Percentiles rank a stretch among this genome's conserved stretches.
phyloP scores from a whole-genome alignment of 2,329 filamentous ascomycete genomes.

The Fusarium mexicanum region DNA sequence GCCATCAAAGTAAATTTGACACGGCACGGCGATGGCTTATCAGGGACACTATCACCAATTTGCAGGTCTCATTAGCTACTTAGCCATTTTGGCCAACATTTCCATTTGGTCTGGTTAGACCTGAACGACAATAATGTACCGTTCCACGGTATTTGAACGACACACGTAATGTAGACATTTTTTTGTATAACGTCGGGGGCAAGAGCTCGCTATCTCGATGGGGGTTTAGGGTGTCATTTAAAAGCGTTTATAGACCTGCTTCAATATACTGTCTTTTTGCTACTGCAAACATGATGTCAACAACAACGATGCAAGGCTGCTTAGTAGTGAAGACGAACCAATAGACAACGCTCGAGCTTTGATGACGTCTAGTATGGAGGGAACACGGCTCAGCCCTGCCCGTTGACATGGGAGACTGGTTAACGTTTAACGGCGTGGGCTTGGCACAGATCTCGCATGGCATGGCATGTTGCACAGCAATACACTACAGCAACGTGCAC shows the following conservation, averaged over 20 bases:
- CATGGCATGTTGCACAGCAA: constrained; percentile 10
- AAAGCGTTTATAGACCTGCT: constrained; percentile 37
- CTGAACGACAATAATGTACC: constrained; percentile 16
- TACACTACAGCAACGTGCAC: not conserved
- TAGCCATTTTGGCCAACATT: not conserved
- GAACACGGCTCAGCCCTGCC: constrained; percentile 5
- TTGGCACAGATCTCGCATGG: constrained; percentile 10
- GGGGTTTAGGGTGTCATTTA: constrained; percentile 28
- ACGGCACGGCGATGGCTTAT: not conserved
- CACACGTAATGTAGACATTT: constrained; percentile 35
- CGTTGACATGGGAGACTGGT: not conserved
- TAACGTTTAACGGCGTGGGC: constrained; percentile 10
- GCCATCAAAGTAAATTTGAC: constrained; percentile 23
- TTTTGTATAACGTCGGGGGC: constrained; percentile 26
- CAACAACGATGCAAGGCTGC: not conserved
- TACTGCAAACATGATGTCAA: not conserved
- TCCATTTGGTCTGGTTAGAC: not conserved
- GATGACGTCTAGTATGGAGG: constrained; percentile 10
- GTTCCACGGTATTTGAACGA: constrained; percentile 19
- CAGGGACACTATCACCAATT: not conserved
- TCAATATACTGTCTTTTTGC: constrained; percentile 14
- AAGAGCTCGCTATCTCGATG: constrained; percentile 19
- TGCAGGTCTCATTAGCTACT: not conserved
- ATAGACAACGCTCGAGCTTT: constrained; percentile 2
- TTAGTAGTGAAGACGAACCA: not conserved